phyloP scores from a whole-genome alignment of 805 yeast species.

The Candida koratica region DNA sequence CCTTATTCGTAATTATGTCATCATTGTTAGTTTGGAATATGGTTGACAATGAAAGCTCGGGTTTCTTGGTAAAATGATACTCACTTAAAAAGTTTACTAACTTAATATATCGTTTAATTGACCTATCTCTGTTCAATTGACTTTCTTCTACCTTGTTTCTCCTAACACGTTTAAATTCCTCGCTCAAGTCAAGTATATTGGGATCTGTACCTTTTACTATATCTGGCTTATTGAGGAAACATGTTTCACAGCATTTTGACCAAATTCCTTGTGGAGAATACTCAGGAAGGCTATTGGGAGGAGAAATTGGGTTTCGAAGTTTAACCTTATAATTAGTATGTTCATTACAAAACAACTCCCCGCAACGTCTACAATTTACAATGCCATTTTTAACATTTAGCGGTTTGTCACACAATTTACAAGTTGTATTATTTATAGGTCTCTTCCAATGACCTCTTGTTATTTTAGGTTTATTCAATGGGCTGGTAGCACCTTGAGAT shows the following conservation, averaged over 20 bases:
- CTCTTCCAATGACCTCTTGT: conserved; percentile 58
- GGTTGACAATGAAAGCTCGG: background rate
- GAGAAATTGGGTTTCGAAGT: conserved; percentile 43
- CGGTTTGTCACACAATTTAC: conserved; percentile 19
- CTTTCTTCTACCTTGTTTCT: conserved; percentile 42
- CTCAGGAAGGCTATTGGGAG: conserved; percentile 38
- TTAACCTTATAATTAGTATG: conserved; percentile 58
- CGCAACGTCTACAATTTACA: conserved; percentile 76
- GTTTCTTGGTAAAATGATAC: conserved; percentile 10
- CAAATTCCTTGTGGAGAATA: conserved; percentile 51
- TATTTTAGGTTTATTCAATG: conserved; percentile 19
- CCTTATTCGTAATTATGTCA: conserved; percentile 6
- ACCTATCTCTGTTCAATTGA: conserved; percentile 46
- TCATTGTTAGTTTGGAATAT: conserved; percentile 3
- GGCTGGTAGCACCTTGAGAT: conserved; percentile 6
- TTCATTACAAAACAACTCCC: conserved; percentile 59
- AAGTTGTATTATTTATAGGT: conserved; percentile 43
- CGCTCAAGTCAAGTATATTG: conserved; percentile 41
- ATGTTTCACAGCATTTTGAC: conserved; percentile 64
- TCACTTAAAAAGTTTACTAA: conserved; percentile 31
- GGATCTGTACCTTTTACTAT: conserved; percentile 42
- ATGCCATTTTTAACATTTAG: conserved; percentile 52
- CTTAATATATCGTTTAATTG: conserved; percentile 58
- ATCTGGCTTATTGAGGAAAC: conserved; percentile 57
- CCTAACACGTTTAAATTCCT: conserved; percentile 40